Evolutionary conservation across 805 yeast genomes (phyloP).

Genomic region (Saccharomycopsis schoenii): DNA sequence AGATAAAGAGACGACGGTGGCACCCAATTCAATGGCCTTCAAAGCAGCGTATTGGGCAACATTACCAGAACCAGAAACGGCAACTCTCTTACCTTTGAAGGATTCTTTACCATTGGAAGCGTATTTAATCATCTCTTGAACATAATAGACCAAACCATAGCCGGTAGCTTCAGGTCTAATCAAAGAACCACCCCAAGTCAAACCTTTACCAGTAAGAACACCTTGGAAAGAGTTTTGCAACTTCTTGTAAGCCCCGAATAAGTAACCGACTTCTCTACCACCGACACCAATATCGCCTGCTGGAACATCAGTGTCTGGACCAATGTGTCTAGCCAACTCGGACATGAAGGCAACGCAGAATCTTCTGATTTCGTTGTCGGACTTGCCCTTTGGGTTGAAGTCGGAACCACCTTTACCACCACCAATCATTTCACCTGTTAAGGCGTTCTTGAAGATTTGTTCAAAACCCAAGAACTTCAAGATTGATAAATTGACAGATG

Average conservation of each 20-base stretch:
- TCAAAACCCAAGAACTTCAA: conserved; percentile 95
- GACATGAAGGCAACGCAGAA: conserved; percentile 94
- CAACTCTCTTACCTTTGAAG: conserved; percentile 87
- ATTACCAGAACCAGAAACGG: conserved; percentile 97
- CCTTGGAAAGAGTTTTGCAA: conserved; percentile 92
- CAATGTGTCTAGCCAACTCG: conserved; percentile 92
- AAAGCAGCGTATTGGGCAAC: conserved; percentile 99
- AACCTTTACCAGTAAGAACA: conserved; percentile 96
- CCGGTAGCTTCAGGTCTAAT: conserved; percentile 99
- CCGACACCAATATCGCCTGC: conserved; percentile 99
- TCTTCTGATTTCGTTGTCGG: conserved; percentile 90
- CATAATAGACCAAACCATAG: conserved; percentile 93
- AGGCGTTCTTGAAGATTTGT: conserved; percentile 96
- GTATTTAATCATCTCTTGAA: conserved; percentile 93
- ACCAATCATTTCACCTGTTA: conserved; percentile 96
- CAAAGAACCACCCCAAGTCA: conserved; percentile 97
- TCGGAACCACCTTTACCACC: conserved; percentile 99
- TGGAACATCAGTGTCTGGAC: conserved; percentile 95
- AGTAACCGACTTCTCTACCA: conserved; percentile 90
- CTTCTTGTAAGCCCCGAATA: conserved; percentile 94
- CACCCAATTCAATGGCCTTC: conserved; percentile 95
- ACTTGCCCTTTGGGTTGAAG: conserved; percentile 93
- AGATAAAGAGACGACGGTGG: conserved; percentile 84
- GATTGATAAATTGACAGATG: conserved; percentile 89
- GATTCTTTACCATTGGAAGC: conserved; percentile 85